Evolutionary conservation across 495 filamentous ascomycete genomes (phyloP), one percentile per base, ranked within the genome.

Genomic region (Jackrogersella minutella): DNA sequence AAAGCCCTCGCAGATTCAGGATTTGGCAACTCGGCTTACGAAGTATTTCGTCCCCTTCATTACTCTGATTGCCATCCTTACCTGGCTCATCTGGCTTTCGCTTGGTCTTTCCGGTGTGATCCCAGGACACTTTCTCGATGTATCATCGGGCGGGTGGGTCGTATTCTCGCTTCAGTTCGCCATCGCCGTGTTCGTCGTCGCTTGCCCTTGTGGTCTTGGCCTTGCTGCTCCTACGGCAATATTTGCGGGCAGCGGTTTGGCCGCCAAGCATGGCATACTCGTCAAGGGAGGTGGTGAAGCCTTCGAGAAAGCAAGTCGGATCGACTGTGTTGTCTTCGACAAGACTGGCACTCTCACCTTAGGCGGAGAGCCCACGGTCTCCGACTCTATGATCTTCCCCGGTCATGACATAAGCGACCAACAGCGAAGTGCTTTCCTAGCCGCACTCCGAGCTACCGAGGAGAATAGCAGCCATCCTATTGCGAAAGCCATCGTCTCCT

Each of bases 241-340:
- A 26, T 96, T 96, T 71, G 95, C 97, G 30, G 95, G 94, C 5
- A 87, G 91, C 50, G 94, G 93, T 0, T 75, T 98, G 2, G 94
- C 95, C 11, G 94, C 94, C 2, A 88, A 90, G 66, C 80, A 93
- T 70, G 94, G 95, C 4, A 96, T 98, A 49, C 79, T 98, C 2
- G 94, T 93, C 61, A 94, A 95, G 75, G 94, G 94, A n/a, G 94
- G 94, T 14, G 95, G 94, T 21, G 92, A 97, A 71, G 94, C 95
- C 1, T 97, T 98, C 70, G 91, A 98, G 76, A 93, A 96, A 78
- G 93, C 95, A 9, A 96, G 92, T 64, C 82, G 82, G 3, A 82
- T 97, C 5, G 91, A 96, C 73, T 89, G 88, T 55, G 87, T 97
- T 17, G 92, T 97, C 11, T 97, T 98, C 69, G 94, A 98, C 80